Conservation (phyloP, 1,284 basidiomycete species). For the Moniliophthora roreri region DNA sequence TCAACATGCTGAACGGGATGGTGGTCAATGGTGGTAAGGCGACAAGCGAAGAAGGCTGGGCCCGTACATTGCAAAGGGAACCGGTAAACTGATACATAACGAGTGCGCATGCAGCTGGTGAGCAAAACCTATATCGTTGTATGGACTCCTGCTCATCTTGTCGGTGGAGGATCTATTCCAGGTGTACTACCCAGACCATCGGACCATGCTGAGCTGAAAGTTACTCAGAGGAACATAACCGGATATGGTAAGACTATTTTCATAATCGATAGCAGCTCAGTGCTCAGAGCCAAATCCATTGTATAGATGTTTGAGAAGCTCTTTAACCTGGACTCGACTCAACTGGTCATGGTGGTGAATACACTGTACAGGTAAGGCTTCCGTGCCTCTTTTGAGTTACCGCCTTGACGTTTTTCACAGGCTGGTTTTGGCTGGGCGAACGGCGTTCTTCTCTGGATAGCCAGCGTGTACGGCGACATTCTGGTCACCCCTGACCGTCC, state of each 20-base stretch:
- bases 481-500: constrained; percentile 72
- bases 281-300: constrained; percentile 7
- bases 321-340: constrained; percentile 76
- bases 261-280: too few relatives aligned
- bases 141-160: constrained; percentile 43
- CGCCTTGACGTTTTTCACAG: too few relatives aligned
- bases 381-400: too few relatives aligned
- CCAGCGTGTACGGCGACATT: constrained; percentile 66
- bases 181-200: constrained; percentile 70
- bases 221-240: too few relatives aligned
- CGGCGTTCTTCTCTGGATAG: constrained; percentile 77
- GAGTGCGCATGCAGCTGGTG: constrained; percentile 85
- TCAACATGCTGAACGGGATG: constrained; percentile 59
- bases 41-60: constrained; percentile 67
- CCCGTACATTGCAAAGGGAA: constrained; percentile 60
- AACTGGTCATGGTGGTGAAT: constrained; percentile 85
- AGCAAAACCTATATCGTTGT: constrained; percentile 24
- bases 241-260: too few relatives aligned
- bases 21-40: constrained; percentile 76
- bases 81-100: constrained; percentile 82
- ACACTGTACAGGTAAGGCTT: constrained; percentile 62
- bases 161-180: constrained; percentile 83
- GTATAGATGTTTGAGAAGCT: constrained; percentile 90
- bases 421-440: constrained; percentile 91
- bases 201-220: constrained; percentile 68